These are phyloP conservation scores for Chloranthus sessilifolius DNA, from an alignment of 164 flowering plant species.

Conservation along the genomic window DNA sequence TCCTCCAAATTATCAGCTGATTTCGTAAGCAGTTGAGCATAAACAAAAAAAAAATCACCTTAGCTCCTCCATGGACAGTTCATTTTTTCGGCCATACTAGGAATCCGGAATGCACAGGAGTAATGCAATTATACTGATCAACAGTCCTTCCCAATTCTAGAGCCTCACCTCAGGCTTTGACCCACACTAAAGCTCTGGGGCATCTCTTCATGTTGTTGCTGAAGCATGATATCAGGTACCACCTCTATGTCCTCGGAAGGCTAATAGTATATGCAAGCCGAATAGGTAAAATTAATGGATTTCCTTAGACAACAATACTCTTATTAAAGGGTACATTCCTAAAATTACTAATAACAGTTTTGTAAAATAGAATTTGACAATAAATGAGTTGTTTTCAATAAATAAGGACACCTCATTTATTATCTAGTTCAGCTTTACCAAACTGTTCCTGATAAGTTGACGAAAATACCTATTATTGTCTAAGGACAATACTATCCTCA, in stretches of 20 bases:
- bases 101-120: too few relatives aligned
- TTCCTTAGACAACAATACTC: too few relatives aligned
- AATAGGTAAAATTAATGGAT: background rate
- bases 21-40: too few relatives aligned
- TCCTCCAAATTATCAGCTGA: too few relatives aligned
- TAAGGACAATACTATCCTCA: too few relatives aligned
- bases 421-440: too few relatives aligned
- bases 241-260: conserved; percentile 67
- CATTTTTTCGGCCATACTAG: too few relatives aligned
- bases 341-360: background rate
- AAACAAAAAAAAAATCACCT: too few relatives aligned
- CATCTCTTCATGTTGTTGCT: conserved; percentile 12
- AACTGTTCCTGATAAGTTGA: background rate
- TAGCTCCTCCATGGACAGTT: too few relatives aligned
- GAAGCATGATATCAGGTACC: conserved; percentile 39
- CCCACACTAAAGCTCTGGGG: background rate
- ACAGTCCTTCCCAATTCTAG: background rate
- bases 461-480: background rate
- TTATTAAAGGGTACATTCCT: too few relatives aligned
- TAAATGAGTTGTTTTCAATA: background rate
- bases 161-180: background rate
- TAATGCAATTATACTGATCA: background rate
- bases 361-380: background rate
- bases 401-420: too few relatives aligned
- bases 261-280: conserved; percentile 24